These are phyloP conservation scores for Aspergillus aculeatinus DNA, from an alignment of 2,329 filamentous ascomycete species.

Conservation along the genomic window DNA sequence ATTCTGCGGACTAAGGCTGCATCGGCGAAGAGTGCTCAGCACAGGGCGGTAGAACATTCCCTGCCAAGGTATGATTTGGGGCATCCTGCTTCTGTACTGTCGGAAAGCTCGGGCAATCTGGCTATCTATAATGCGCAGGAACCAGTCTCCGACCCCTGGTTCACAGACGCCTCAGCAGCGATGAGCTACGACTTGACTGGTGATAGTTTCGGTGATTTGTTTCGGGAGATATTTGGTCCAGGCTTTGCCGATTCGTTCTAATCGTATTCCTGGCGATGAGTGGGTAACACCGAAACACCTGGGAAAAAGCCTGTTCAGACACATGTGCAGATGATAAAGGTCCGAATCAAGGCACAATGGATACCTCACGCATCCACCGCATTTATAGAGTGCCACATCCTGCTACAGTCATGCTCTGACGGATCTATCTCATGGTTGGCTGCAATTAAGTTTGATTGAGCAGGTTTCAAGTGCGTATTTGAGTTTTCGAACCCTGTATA, in stretches of 20 bases:
- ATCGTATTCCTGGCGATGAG: not conserved
- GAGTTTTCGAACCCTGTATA: no score
- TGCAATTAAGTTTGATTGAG: no score
- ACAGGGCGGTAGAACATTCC: not conserved
- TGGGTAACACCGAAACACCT: no score
- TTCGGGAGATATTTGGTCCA: slow-evolving; percentile 31
- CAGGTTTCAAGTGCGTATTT: no score
- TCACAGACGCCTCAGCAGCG: slow-evolving; percentile 16
- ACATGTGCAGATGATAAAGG: no score
- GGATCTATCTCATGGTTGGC: no score
- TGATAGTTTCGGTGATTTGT: slow-evolving; percentile 25
- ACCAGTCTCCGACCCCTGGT: slow-evolving; percentile 23
- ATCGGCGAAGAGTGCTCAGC: not conserved
- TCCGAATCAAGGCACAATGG: no score
- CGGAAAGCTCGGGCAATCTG: not conserved
- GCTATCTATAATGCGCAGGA: slow-evolving; percentile 5
- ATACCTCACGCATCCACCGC: no score
- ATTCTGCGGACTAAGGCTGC: slow-evolving; percentile 26
- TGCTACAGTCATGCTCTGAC: no score
- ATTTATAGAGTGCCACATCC: no score
- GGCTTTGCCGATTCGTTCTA: slow-evolving; percentile 22
- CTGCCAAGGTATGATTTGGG: not conserved
- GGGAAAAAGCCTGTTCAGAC: no score
- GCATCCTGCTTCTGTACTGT: not conserved
- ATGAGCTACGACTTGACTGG: slow-evolving; percentile 14